Conservation (phyloP, 129 eudicot genomes). For the Centrapalus pauciflorus region DNA sequence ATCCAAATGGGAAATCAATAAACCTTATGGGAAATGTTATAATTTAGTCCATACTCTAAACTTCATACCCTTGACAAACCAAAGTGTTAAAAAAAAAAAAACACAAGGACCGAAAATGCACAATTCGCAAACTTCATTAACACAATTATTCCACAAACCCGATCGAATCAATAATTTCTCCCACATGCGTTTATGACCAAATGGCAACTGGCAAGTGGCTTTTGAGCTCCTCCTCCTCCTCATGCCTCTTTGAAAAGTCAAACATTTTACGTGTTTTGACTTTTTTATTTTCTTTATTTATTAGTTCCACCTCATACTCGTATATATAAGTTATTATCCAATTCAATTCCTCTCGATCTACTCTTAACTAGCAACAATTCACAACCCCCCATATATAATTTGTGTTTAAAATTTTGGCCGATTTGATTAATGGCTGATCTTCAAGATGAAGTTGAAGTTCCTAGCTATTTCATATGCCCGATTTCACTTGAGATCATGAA, state of each 20-base stretch:
- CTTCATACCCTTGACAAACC: neutral
- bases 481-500: constrained; percentile 72
- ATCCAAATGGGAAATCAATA: too few species aligned
- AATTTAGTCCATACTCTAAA: neutral
- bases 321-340: too few species aligned
- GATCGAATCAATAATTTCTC: too few species aligned
- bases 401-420: too few species aligned
- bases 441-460: constrained; percentile 41
- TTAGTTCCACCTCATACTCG: neutral
- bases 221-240: constrained; percentile 9
- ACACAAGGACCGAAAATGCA: neutral
- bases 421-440: constrained; percentile 10
- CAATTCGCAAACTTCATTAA: constrained; percentile 13
- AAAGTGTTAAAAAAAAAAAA: neutral
- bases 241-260: constrained; percentile 19
- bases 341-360: too few species aligned
- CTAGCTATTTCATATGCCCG: constrained; percentile 55
- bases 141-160: constrained; percentile 21
- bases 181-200: constrained; percentile 18
- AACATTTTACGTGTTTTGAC: constrained; percentile 37
- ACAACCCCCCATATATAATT: too few species aligned
- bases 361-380: too few species aligned
- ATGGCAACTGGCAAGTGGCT: neutral
- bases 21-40: too few species aligned
- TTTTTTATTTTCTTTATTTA: too few species aligned